These are phyloP conservation scores for Reticulascus tulasneorum DNA, from an alignment of 2,329 filamentous ascomycete species.

Conservation along the genomic window DNA sequence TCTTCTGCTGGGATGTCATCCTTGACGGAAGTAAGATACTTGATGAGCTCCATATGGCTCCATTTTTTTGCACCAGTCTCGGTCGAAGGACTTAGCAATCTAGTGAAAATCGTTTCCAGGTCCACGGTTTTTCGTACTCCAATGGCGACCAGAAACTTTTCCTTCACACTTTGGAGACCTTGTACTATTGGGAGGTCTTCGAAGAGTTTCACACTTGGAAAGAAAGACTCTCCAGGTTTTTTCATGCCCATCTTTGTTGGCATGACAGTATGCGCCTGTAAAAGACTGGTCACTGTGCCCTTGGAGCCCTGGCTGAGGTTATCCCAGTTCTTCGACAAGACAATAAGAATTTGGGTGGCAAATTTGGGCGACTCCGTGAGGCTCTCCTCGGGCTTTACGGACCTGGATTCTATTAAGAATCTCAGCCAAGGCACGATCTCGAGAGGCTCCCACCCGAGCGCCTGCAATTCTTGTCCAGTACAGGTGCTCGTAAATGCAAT, in stretches of 20 bases:
- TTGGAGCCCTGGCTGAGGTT: conserved; percentile 65
- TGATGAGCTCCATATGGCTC: conserved; percentile 93
- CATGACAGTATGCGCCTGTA: conserved; percentile 70
- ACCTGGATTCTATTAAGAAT: conserved; percentile 69
- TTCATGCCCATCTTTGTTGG: conserved; percentile 91
- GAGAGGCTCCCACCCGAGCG: conserved; percentile 81
- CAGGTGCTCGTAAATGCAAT: conserved; percentile 75
- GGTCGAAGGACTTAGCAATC: conserved; percentile 63
- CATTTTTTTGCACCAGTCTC: conserved; percentile 60
- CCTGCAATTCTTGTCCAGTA: conserved; percentile 64
- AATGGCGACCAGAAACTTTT: conserved; percentile 78
- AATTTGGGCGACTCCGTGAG: conserved; percentile 71
- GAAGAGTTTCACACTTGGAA: conserved; percentile 89
- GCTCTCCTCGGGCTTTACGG: conserved; percentile 57
- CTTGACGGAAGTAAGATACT: conserved; percentile 85
- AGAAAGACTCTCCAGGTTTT: conserved; percentile 81
- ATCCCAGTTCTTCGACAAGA: conserved; percentile 90
- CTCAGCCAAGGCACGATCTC: conserved; percentile 82
- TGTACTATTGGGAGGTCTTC: conserved; percentile 85
- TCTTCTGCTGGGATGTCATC: conserved; percentile 84
- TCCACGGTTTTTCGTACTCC: conserved; percentile 96
- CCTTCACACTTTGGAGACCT: conserved; percentile 75
- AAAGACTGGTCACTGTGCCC: conserved; percentile 57
- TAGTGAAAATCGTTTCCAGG: conserved; percentile 85
- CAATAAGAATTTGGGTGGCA: conserved; percentile 69